phyloP scores from a whole-genome alignment of 805 yeast species.

The Clavispora phyllophila region DNA sequence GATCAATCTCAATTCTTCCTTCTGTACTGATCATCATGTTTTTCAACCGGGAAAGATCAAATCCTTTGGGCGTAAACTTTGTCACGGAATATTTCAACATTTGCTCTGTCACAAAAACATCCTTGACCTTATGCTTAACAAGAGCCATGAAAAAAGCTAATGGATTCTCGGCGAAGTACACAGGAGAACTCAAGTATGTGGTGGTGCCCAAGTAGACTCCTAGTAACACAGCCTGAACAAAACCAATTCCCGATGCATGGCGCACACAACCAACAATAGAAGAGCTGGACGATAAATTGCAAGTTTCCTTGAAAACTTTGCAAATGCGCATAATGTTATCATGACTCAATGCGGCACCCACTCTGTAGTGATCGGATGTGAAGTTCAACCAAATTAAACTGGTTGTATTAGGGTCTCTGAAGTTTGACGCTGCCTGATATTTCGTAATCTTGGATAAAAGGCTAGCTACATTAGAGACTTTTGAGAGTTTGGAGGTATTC shows the following conservation, averaged over 20 bases:
- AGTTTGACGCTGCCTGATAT: constrained; percentile 36
- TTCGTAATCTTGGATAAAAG: constrained; percentile 41
- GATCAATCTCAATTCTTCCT: constrained; percentile 62
- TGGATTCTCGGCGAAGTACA: constrained; percentile 73
- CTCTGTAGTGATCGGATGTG: constrained; percentile 66
- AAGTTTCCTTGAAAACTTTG: constrained; percentile 86
- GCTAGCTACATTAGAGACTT: constrained; percentile 32
- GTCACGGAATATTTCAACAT: constrained; percentile 73
- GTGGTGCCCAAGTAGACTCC: constrained; percentile 87
- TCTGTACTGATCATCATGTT: constrained; percentile 82
- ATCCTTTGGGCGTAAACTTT: constrained; percentile 54
- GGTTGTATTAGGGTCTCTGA: constrained; percentile 37
- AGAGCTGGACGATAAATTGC: constrained; percentile 66
- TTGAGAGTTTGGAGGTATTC: constrained; percentile 59
- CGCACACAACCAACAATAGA: constrained; percentile 85
- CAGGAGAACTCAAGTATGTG: constrained; percentile 74
- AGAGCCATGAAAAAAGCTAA: constrained; percentile 62
- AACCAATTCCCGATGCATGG: constrained; percentile 81
- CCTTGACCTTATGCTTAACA: constrained; percentile 76
- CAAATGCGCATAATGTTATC: constrained; percentile 68
- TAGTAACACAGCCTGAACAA: constrained; percentile 73
- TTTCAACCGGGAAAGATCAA: constrained; percentile 57
- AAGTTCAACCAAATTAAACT: constrained; percentile 65
- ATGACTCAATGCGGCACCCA: constrained; percentile 57
- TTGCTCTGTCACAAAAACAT: constrained; percentile 77